phyloP scores from a whole-genome alignment of 306 rosid genomes.

The Rubus parviflorus region DNA sequence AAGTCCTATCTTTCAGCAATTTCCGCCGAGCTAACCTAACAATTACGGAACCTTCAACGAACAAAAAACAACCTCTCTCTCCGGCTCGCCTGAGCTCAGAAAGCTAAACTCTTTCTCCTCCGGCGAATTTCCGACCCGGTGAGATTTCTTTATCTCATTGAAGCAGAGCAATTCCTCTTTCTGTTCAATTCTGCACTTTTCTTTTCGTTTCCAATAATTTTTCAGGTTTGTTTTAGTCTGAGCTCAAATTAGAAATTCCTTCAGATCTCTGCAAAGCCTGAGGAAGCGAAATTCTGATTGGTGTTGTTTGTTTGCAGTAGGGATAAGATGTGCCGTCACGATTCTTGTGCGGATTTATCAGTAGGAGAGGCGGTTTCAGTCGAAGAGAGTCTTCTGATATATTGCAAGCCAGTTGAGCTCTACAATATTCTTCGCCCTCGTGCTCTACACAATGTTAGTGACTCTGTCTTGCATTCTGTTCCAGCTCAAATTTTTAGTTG shows the following conservation, averaged over 20 bases:
- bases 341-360: slow-evolving; percentile 51
- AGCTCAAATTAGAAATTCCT: background rate
- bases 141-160: too few species aligned
- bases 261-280: slow-evolving; percentile 8
- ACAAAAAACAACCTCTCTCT: background rate
- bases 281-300: background rate
- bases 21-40: background rate
- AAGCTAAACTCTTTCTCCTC: background rate
- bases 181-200: background rate
- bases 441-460: slow-evolving; percentile 61
- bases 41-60: too few species aligned
- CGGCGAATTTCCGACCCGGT: background rate
- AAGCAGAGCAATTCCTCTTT: background rate
- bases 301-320: background rate
- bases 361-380: slow-evolving; percentile 69
- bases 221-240: background rate
- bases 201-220: background rate
- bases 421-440: slow-evolving; percentile 92
- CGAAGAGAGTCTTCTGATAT: slow-evolving; percentile 82
- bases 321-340: slow-evolving; percentile 76
- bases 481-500: background rate
- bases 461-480: slow-evolving; percentile 4
- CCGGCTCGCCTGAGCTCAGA: background rate
- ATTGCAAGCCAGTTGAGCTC: slow-evolving; percentile 96
- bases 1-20: background rate